phyloP scores from a whole-genome alignment of 768 basidiomycete genomes.

The Boletus coccyginus region DNA sequence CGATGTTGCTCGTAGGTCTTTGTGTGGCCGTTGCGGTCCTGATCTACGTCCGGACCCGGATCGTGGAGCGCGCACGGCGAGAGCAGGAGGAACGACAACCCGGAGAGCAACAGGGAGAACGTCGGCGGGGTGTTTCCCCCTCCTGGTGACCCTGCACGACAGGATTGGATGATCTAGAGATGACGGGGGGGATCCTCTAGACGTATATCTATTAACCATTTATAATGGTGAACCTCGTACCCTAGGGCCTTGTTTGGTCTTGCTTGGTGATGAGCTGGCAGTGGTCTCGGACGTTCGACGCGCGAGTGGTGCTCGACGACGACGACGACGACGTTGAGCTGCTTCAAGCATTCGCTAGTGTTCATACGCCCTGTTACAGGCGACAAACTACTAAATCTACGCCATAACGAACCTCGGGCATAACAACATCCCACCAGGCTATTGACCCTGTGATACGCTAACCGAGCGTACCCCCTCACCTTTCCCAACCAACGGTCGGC shows the following conservation, averaged over 20 bases:
- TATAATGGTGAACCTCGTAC: background rate
- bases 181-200: slow-evolving; percentile 3
- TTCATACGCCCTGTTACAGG: background rate
- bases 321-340: slow-evolving; percentile 13
- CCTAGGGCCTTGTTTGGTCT: slow-evolving; percentile 20
- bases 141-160: slow-evolving; percentile 58
- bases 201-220: slow-evolving; percentile 5
- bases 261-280: slow-evolving; percentile 19
- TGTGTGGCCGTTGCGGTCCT: slow-evolving; percentile 72
- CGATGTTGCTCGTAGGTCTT: slow-evolving; percentile 70
- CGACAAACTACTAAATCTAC: background rate
- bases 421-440: background rate
- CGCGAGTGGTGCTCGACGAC: background rate
- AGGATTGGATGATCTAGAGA: slow-evolving; percentile 62
- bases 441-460: background rate
- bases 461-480: background rate
- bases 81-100: slow-evolving; percentile 52
- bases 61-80: slow-evolving; percentile 67
- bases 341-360: background rate
- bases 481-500: background rate
- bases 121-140: slow-evolving; percentile 57
- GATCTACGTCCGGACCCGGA: slow-evolving; percentile 76
- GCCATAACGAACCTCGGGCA: background rate
- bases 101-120: slow-evolving; percentile 28
- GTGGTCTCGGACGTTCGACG: slow-evolving; percentile 2